Conservation (phyloP, 140 eudicot genomes). For the Stevia rebaudiana region DNA sequence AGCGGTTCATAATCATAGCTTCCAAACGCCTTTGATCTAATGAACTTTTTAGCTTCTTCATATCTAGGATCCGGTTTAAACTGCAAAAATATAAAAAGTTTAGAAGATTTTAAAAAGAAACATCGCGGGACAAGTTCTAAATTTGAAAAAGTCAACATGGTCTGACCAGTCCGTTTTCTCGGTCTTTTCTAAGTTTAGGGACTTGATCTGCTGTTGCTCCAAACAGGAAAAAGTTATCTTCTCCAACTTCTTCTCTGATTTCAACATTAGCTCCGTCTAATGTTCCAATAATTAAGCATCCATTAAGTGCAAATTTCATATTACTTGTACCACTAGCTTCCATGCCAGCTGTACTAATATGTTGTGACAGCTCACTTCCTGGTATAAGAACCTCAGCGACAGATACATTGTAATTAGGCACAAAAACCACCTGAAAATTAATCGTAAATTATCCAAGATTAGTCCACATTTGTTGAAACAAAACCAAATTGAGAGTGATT, state of each 20-base stretch:
- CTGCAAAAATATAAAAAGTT: too few species aligned
- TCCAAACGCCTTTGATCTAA: constrained; percentile 94
- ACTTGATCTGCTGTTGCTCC: constrained; percentile 98
- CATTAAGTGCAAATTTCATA: constrained; percentile 98
- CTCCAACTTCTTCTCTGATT: constrained; percentile 94
- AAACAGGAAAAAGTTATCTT: constrained; percentile 85
- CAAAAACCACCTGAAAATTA: constrained; percentile 73
- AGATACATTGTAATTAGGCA: constrained; percentile 98
- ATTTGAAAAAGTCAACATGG: not conserved
- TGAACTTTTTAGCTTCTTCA: constrained; percentile 87
- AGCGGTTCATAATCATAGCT: constrained; percentile 96
- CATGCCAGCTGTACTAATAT: constrained; percentile 99
- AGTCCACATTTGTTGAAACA: not conserved
- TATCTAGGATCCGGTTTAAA: constrained; percentile 94
- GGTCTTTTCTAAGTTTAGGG: constrained; percentile 79
- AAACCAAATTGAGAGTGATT: not conserved
- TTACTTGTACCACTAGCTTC: constrained; percentile 99
- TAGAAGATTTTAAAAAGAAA: constrained; percentile 15
- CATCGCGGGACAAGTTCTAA: not conserved
- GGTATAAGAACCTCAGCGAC: constrained; percentile 99
- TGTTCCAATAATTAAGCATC: constrained; percentile 95
- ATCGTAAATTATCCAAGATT: not conserved
- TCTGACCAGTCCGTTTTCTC: constrained; percentile 86
- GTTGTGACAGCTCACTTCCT: constrained; percentile 98
- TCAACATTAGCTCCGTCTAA: constrained; percentile 98